Conservation (phyloP, 805 yeast genomes). For the Candida rishiriensis region DNA sequence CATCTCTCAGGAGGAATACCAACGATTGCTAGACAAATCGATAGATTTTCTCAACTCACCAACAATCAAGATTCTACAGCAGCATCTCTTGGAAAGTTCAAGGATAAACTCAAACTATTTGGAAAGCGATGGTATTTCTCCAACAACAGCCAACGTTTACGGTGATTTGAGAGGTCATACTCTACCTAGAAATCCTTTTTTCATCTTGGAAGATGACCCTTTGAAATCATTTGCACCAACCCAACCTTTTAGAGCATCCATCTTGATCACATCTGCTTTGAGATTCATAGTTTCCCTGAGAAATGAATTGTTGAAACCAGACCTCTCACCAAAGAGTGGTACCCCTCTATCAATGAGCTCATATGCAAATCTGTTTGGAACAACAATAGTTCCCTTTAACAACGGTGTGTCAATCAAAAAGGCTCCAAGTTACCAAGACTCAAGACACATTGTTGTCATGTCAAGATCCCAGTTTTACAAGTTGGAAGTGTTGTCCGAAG, state of each 20-base stretch:
- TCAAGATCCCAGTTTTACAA: slow-evolving; percentile 47
- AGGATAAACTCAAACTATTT: slow-evolving; percentile 45
- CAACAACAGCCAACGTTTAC: slow-evolving; percentile 55
- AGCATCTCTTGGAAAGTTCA: slow-evolving; percentile 47
- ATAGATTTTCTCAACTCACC: slow-evolving; percentile 40
- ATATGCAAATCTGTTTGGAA: slow-evolving; percentile 62
- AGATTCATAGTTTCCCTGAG: slow-evolving; percentile 61
- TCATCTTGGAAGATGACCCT: slow-evolving; percentile 73
- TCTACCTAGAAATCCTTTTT: slow-evolving; percentile 73
- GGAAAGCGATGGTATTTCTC: slow-evolving; percentile 41
- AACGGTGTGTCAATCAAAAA: slow-evolving; percentile 37
- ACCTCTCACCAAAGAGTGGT: slow-evolving; percentile 46
- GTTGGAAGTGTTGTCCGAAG: slow-evolving; percentile 43
- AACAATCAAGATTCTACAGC: slow-evolving; percentile 44
- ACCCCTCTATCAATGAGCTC: slow-evolving; percentile 64
- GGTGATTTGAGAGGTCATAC: slow-evolving; percentile 63
- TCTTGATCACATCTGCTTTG: slow-evolving; percentile 58
- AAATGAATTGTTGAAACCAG: slow-evolving; percentile 50
- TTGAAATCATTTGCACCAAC: slow-evolving; percentile 51
- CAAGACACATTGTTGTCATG: slow-evolving; percentile 47
- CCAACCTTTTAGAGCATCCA: slow-evolving; percentile 67
- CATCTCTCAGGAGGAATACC: slow-evolving; percentile 47
- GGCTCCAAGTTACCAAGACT: slow-evolving; percentile 28
- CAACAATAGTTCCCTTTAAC: slow-evolving; percentile 52
- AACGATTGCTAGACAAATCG: slow-evolving; percentile 39